Conservation (phyloP, 2,329 filamentous ascomycete species). For the Alternaria sp. region DNA sequence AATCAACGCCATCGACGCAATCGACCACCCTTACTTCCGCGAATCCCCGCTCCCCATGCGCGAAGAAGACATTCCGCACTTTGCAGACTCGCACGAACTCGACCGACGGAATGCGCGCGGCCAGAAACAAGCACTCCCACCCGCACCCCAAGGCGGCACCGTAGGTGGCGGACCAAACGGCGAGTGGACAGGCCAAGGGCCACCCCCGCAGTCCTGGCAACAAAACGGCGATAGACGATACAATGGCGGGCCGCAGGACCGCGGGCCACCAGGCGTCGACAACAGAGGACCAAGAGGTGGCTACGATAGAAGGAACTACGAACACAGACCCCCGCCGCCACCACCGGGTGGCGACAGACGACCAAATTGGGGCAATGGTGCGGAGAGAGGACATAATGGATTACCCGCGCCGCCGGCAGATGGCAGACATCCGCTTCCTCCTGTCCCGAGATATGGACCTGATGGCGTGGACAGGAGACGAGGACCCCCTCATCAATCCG, state of each 20-base stretch:
- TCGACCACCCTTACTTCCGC: constrained; percentile 92
- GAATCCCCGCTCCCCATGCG: constrained; percentile 79
- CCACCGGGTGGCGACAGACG: constrained; percentile 42
- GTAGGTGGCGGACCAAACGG: constrained; percentile 76
- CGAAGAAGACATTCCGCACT: constrained; percentile 87
- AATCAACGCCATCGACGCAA: constrained; percentile 91
- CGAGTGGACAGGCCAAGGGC: constrained; percentile 63
- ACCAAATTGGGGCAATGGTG: constrained; percentile 46
- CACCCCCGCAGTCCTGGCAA: constrained; percentile 45
- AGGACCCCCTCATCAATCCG: constrained; percentile 19
- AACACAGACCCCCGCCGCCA: constrained; percentile 47
- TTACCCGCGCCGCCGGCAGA: constrained; percentile 50
- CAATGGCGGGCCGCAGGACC: constrained; percentile 44
- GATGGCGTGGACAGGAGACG: constrained; percentile 33
- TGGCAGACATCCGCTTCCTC: constrained; percentile 47
- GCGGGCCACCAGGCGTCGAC: constrained; percentile 52
- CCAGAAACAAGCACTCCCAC: constrained; percentile 83
- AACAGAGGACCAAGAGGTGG: constrained; percentile 41
- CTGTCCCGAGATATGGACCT: constrained; percentile 45
- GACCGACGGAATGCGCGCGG: constrained; percentile 91
- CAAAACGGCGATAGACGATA: constrained; percentile 48
- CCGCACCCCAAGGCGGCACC: constrained; percentile 89
- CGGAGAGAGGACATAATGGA: constrained; percentile 31
- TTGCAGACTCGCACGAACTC: constrained; percentile 96
- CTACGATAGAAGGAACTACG: constrained; percentile 43